Conservation (phyloP, 2,329 filamentous ascomycete species). For the Lecanicillium sp. region DNA sequence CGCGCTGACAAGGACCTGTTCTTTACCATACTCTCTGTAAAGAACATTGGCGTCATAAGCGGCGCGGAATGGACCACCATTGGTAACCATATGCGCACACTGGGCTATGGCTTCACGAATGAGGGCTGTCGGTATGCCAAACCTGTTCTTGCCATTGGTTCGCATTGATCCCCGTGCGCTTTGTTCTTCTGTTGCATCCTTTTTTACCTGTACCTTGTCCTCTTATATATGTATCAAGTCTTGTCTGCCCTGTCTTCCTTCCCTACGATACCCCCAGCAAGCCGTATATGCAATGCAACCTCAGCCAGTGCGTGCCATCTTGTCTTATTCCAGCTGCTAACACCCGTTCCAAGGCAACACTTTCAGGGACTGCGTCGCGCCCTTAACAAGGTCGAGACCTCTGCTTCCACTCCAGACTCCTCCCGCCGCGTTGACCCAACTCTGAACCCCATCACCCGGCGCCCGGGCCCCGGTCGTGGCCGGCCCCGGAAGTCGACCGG, state of each 20-base stretch:
- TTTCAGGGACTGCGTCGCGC: constrained; percentile 53
- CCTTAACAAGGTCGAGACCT: constrained; percentile 46
- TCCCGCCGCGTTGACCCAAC: constrained; percentile 43
- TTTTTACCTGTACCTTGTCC: neutral
- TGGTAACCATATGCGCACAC: constrained; percentile 52
- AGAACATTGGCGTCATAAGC: constrained; percentile 59
- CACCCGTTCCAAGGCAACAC: constrained; percentile 42
- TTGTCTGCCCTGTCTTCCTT: no score
- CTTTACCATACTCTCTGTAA: constrained; percentile 56
- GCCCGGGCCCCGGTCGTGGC: constrained; percentile 52
- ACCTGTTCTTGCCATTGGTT: no score
- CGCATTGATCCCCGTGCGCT: neutral
- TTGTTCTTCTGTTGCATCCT: no score
- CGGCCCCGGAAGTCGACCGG: constrained; percentile 40
- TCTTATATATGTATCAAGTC: no score
- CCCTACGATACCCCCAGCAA: no score
- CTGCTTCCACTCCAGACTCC: constrained; percentile 28
- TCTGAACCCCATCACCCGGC: constrained; percentile 52
- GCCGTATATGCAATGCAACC: constrained; percentile 8
- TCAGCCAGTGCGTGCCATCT: neutral
- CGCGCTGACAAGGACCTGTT: constrained; percentile 57
- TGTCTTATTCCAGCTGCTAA: neutral
- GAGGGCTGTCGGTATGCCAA: constrained; percentile 59
- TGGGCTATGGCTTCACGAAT: constrained; percentile 59
- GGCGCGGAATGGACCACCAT: constrained; percentile 57